phyloP scores from a whole-genome alignment of 352 stramenopile species.

The Thraustochytrium sp. region DNA sequence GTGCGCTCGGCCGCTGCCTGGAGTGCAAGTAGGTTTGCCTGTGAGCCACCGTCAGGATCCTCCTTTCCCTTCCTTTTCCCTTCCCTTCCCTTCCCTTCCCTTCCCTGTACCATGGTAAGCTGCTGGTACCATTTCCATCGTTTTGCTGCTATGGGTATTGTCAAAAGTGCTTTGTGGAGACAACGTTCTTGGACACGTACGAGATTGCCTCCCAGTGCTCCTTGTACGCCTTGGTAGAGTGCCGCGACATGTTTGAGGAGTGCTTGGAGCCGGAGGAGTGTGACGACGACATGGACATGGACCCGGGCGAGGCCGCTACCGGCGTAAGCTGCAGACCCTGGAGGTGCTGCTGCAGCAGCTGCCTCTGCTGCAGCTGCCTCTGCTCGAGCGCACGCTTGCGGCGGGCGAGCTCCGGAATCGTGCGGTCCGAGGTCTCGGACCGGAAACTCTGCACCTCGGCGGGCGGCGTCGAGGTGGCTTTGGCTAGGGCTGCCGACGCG shows the following conservation, averaged over 20 bases:
- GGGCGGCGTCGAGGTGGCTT: neutral
- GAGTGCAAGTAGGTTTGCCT: slow-evolving; percentile 17
- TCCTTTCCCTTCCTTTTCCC: no score
- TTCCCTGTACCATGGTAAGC: no score
- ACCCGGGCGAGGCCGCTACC: neutral
- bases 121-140: no score
- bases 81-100: no score
- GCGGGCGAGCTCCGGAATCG: neutral
- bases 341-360: neutral
- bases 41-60: no score
- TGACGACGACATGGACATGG: neutral
- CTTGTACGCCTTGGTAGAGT: slow-evolving; percentile 18
- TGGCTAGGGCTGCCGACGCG: neutral
- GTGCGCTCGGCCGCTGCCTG: slow-evolving; percentile 67
- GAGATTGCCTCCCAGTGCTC: slow-evolving; percentile 32
- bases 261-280: neutral
- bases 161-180: slow-evolving; percentile 22
- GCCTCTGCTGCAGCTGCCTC: neutral
- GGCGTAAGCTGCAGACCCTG: neutral
- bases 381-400: neutral
- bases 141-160: no score
- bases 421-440: neutral
- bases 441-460: neutral
- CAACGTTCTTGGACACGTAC: slow-evolving; percentile 18
- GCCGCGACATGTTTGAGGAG: neutral